These are phyloP conservation scores for Penicillium olsonii DNA, from an alignment of 2,329 filamentous ascomycete species.

Conservation along the genomic window DNA sequence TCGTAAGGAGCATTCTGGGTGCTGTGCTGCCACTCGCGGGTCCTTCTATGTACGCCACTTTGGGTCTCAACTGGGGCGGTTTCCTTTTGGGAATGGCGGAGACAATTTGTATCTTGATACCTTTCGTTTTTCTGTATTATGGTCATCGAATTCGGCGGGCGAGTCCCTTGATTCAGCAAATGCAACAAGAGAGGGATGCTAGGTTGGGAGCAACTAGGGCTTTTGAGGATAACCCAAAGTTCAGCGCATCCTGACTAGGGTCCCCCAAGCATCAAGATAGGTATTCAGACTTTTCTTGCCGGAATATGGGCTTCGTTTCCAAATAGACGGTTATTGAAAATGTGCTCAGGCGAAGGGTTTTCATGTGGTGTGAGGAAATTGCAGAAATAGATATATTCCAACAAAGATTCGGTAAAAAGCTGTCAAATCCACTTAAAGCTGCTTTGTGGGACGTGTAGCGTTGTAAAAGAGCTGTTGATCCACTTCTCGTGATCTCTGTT, in stretches of 20 bases:
- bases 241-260: not conserved
- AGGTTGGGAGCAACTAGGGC: not conserved
- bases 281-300: no score
- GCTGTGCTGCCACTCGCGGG: conserved; percentile 73
- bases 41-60: conserved; percentile 64
- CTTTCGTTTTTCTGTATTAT: conserved; percentile 69
- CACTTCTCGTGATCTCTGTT: conserved; percentile 17
- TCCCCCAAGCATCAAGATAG: no score
- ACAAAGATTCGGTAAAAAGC: not conserved
- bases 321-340: no score
- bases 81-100: conserved; percentile 72
- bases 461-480: conserved; percentile 15
- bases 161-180: conserved; percentile 49
- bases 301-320: no score
- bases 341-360: no score
- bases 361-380: no score
- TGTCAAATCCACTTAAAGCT: conserved; percentile 18
- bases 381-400: not conserved
- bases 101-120: conserved; percentile 71
- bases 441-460: conserved; percentile 9
- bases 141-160: conserved; percentile 55
- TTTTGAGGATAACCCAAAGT: not conserved
- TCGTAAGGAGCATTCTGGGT: conserved; percentile 68
- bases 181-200: not conserved
- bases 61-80: conserved; percentile 75